Evolutionary conservation across 306 rosid genomes (phyloP), one percentile per base, ranked within the genome.

Genomic region (Lathyrus tuberosus): DNA sequence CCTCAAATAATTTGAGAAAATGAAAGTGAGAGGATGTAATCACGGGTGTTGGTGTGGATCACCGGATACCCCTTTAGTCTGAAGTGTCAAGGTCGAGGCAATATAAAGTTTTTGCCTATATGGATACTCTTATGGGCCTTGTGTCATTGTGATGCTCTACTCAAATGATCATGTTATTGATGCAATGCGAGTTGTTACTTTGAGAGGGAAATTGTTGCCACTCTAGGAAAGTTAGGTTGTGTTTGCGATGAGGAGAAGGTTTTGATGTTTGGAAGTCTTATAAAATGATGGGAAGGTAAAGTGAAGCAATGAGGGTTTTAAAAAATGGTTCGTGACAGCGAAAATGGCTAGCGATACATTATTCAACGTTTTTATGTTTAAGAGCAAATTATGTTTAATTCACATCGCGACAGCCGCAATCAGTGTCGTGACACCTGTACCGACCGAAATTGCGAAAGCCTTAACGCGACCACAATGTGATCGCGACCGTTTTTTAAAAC

Each of bases 131-230:
- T 59, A 31, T 59, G 24, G 43, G 16, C 12, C 26, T 1, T 4
- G 5, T n/a, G 40, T 13, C n/a, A 35, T 61, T 37, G 9, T 37
- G 30, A 37, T 61, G 30, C 28, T 60, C 15, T 60, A 60, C 65
- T 60, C 8, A 33, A 35, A 31, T 15, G n/a, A 16, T 16, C 43
- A 57, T 7, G 41, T 24, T 54, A 54, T 30, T 58, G 64, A 58
- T 58, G 64, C 41, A 58, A 58, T 58, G 42, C 0, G 41, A 35
- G 64, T 58, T 31, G 64, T 58, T 58, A 31, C 40, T 35, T 35
- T 35, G 10, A 35, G 40, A 7, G 40, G 40, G 40, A 35, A 35
- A 35, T 35, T 35, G 42, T 58, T 31, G 42, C 15, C 31, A 58
- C 42, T 58, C 6, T 58, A 10, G 41, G 40, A n/a, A 58, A 31